Conservation (phyloP, 306 rosid genomes). For the Astragalus membranaceus region DNA sequence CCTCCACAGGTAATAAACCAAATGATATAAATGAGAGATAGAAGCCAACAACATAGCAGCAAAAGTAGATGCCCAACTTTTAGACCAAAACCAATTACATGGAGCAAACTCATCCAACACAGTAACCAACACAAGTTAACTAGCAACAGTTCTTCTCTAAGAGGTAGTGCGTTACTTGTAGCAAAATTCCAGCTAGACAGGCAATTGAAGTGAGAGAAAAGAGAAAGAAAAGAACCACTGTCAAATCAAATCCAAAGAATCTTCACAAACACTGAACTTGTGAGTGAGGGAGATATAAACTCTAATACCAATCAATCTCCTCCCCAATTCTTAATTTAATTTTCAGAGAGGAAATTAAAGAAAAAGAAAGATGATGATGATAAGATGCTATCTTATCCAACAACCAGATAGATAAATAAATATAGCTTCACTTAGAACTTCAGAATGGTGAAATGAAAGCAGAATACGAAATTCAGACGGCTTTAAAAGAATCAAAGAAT, state of each 20-base stretch:
- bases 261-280: slow-evolving; percentile 24
- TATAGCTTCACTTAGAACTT: slow-evolving; percentile 26
- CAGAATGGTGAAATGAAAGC: slow-evolving; percentile 29
- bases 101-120: slow-evolving; percentile 74
- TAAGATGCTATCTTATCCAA: slow-evolving; percentile 76
- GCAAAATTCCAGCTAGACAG: slow-evolving; percentile 23
- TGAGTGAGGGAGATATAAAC: background rate
- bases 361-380: slow-evolving; percentile 4
- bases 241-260: slow-evolving; percentile 69
- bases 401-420: slow-evolving; percentile 22
- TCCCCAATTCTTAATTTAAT: slow-evolving; percentile 23
- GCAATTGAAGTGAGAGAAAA: background rate
- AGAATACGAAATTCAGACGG: slow-evolving; percentile 23
- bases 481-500: slow-evolving; percentile 55
- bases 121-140: slow-evolving; percentile 48
- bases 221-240: slow-evolving; percentile 23
- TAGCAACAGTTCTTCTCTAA: slow-evolving; percentile 30
- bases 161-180: slow-evolving; percentile 29
- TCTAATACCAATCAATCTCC: no score
- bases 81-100: slow-evolving; percentile 74
- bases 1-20: slow-evolving; percentile 50
- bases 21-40: slow-evolving; percentile 61
- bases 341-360: background rate
- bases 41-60: slow-evolving; percentile 67
- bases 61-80: slow-evolving; percentile 80